These are phyloP conservation scores for Hygrophorus russula DNA, from an alignment of 768 basidiomycete genomes.

Conservation along the genomic window DNA sequence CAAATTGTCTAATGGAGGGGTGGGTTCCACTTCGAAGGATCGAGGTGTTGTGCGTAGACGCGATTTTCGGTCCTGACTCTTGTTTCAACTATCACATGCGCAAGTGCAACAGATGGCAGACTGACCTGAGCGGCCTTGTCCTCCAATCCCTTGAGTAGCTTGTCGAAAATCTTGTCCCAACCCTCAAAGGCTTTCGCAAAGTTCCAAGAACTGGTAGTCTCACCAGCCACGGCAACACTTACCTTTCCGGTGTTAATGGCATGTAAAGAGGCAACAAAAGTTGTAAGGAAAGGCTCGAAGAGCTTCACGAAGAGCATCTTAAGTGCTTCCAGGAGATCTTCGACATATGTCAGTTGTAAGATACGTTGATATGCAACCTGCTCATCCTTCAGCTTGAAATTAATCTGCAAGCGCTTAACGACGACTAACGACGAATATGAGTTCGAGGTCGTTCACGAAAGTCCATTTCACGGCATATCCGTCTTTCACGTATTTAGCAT, in stretches of 20 bases:
- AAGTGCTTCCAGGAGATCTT: conserved; percentile 71
- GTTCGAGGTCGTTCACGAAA: conserved; percentile 87
- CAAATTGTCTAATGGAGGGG: conserved; percentile 50
- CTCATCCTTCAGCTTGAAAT: conserved; percentile 3
- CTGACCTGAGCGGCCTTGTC: conserved; percentile 60
- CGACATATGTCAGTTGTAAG: conserved; percentile 87
- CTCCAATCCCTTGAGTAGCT: conserved; percentile 62
- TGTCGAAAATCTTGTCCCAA: conserved; percentile 78
- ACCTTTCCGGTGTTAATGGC: conserved; percentile 39
- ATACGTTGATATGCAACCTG: conserved; percentile 97
- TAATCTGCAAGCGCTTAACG: neutral
- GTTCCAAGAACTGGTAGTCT: conserved; percentile 43
- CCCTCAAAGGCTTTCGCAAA: conserved; percentile 60
- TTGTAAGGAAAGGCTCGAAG: conserved; percentile 73
- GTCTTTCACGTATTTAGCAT: conserved; percentile 85
- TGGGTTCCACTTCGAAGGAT: conserved; percentile 24
- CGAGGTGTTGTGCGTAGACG: conserved; percentile 38
- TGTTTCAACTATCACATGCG: neutral
- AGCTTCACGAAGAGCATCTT: conserved; percentile 80
- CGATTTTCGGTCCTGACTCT: conserved; percentile 56
- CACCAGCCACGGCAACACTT: conserved; percentile 16
- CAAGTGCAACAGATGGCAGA: neutral
- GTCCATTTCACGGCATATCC: conserved; percentile 94
- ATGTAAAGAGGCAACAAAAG: conserved; percentile 78
- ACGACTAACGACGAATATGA: conserved; percentile 78